Base-by-base conservation (phyloP, 805 yeast species). In the Nakazawaea peltata region DNA sequence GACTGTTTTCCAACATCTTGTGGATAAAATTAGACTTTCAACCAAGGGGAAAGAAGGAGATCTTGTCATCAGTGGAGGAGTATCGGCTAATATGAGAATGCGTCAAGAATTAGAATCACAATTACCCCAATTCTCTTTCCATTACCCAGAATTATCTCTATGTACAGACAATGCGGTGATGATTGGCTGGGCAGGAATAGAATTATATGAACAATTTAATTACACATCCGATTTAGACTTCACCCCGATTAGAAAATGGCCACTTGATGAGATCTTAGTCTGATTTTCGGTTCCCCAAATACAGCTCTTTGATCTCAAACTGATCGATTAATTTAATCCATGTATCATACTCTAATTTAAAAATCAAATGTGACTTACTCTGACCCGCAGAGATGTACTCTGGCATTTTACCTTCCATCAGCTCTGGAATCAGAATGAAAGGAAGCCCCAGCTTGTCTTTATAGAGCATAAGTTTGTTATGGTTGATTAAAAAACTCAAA, bases 131-230 rank as follows among this genome's bases (percentile, higher is more conserved):
- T 36, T 36, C 34, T 45, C 51, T 1, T 73, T 77, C 30, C 72
- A 73, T 44, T 85, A 77, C 47, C 95, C 97, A 0, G 76, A 73
- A 15, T 61, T 77, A 2, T 57, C 67, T 2, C 60, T 87, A 41
- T 92, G 98, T 51, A 86, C 97, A 0, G 98, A 92, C 50, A 92
- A 92, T 54, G 95, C 97, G 0, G 74, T 86, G 2, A 92, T 92
- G 98, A 92, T 92, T 34, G 98, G 96, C 1, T 85, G 94, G 77
- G 95, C 97, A 0, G 98, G 97, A 0, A 84, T 90, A 7, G 96
- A 90, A 53, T 57, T 88, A 14, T 81, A 61, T 50, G 95, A 87
- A 51, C 45, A 52, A 13, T 67, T 70, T 5, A 52, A 57, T 14
- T 28, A 55, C 15, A 59, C 66, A 10, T 71, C 87, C 0, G 69